Evolutionary conservation across 495 filamentous ascomycete genomes (phyloP), one percentile per base, ranked within the genome.

Genomic region (Chaetomidium leptoderma): DNA sequence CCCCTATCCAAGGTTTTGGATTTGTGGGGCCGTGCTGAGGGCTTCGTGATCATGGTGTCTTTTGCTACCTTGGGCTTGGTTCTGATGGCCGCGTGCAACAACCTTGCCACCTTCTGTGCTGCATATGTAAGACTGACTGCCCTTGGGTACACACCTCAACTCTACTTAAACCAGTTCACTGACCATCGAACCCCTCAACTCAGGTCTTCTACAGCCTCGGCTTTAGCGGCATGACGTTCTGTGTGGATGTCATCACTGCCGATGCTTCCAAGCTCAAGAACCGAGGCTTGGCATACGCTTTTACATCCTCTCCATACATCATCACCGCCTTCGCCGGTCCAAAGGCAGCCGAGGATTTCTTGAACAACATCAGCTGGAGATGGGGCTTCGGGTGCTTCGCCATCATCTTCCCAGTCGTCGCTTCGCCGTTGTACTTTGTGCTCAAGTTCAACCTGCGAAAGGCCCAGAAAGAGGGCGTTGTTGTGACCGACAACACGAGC

Each of bases 371-470:
- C 30, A 66, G 66, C 55, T 87, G 81, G 81, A 77, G 82, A 13
- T 86, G 83, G 84, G 78, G 73, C 7, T 83, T 78, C 56, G 82
- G 81, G 14, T 70, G 72, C 17, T 84, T 81, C 61, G 71, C 78
- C 29, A 81, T 84, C 50, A 72, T 83, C 63, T 67, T 75, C 53
- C 78, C 80, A 6, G 65, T 77, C 46, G 73, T 78, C 27, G 78
- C 76, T 44, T 32, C 69, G 2, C 81, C 82, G 3, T 67, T 85
- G 24, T 62, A 57, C 24, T 50, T 69, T 17, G 64, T 80, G 6
- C 78, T 83, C 60, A 75, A 74, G 60, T 64, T 65, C 55, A 79
- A 83, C 64, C 65, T 77, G 33, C 66, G 65, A n/a, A 81, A 82
- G 66, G 81, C 81, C 14, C 61, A 74, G 44, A 75, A 70, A 58